These are phyloP conservation scores for Epichloe brachyelytri DNA, from an alignment of 2,329 filamentous ascomycete species.

Conservation along the genomic window DNA sequence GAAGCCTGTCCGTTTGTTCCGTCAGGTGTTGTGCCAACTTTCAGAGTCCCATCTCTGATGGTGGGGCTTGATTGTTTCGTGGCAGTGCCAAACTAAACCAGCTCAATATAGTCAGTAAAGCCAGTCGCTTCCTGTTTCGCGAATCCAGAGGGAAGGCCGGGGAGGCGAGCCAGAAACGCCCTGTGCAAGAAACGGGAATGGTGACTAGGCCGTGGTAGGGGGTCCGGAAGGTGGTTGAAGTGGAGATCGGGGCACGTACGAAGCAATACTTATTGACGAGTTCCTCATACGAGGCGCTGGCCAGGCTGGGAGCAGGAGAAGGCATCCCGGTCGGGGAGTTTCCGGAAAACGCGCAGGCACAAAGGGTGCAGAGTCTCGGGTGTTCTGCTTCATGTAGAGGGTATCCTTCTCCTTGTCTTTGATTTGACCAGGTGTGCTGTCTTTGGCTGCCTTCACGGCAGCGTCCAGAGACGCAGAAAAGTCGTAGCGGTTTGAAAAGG, in stretches of 20 bases:
- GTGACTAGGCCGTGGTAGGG: slow-evolving; percentile 8
- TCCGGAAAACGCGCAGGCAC: neutral
- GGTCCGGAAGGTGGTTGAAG: slow-evolving; percentile 13
- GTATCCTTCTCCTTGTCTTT: slow-evolving; percentile 40
- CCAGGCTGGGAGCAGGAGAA: slow-evolving; percentile 35
- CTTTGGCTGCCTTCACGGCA: slow-evolving; percentile 64
- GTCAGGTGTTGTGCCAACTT: slow-evolving; percentile 25
- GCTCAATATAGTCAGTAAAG: slow-evolving; percentile 25
- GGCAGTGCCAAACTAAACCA: slow-evolving; percentile 41
- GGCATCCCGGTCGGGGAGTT: slow-evolving; percentile 13
- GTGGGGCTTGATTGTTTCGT: slow-evolving; percentile 38
- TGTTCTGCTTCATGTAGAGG: slow-evolving; percentile 41
- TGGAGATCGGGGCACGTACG: slow-evolving; percentile 58
- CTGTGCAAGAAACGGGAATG: neutral
- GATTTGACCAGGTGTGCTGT: slow-evolving; percentile 28
- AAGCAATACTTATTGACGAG: slow-evolving; percentile 99
- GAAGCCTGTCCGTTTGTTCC: slow-evolving; percentile 1
- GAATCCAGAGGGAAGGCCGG: neutral
- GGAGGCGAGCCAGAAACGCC: neutral
- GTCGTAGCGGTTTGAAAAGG: slow-evolving; percentile 89
- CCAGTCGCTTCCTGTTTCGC: neutral
- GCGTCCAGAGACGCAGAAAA: slow-evolving; percentile 85
- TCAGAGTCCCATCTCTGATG: slow-evolving; percentile 34
- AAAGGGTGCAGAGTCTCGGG: slow-evolving; percentile 15
- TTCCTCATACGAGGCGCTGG: slow-evolving; percentile 88